Base-by-base conservation (phyloP, 2,329 filamentous ascomycete genomes). In the Penicillium sp. region DNA sequence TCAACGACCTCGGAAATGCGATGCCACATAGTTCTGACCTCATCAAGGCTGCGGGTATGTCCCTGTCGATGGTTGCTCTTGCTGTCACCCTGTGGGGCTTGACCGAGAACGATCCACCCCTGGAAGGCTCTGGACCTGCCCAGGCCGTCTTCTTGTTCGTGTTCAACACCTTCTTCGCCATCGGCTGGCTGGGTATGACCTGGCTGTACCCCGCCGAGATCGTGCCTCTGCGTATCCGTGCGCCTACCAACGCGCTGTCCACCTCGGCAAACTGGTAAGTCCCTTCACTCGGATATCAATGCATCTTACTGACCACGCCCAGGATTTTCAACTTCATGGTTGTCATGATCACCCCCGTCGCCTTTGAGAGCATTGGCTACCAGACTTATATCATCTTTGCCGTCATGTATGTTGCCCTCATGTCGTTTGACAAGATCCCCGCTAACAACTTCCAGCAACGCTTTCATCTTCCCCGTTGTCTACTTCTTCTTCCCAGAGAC, bases 41-140 rank as follows among this genome's bases (percentile, higher is more conserved):
- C 11, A 16, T 16, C 18, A 15, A 37, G 35, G 77, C 78, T 0
- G 64, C 75, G 23, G 79, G 79, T 0, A 79, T 81, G 68, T 77
- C 77, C 23, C 56, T 72, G 1, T 78, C 76, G 37, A 85, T 86
- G 82, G 74, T 79, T 2, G 71, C 85, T 25, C 55, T 74, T 3
- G 66, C 69, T 3, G 54, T 66, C 16, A 57, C 52, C 13, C 62
- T 30, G 8, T 37, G 25, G 8, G 25, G 27, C 3, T 23, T 62
- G 10, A 49, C 57, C 1, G 61, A 63, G 14, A 60, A 50, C 4
- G 45, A 51, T 11, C 57, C 67, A 9, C 18, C 18, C 18, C 18
- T 22, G 5, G 5, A 5, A 2, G 65, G 68, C 34, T 64, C 69
- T 29, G 67, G 61, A 6, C 67, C 25, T 13, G 9, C 25, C 12